Evolutionary conservation across 2,329 filamentous ascomycete species (phyloP).

Genomic region (Colletotrichum lindemuthianum): DNA sequence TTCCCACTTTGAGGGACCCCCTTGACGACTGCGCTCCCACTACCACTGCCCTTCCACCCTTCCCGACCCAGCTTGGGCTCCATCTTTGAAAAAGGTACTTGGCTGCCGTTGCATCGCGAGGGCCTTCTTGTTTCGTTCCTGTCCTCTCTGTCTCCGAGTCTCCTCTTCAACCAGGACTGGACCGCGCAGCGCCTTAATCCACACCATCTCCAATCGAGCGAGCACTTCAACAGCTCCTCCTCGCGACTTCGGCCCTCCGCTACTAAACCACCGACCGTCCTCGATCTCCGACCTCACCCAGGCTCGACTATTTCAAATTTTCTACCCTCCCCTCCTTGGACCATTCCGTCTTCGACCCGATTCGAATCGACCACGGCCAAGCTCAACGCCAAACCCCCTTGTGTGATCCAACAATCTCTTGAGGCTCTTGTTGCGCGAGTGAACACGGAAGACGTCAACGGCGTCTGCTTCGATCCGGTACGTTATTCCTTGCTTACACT

Average conservation of each 20-base stretch:
- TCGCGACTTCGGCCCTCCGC: constrained; percentile 35
- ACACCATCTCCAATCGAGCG: constrained; percentile 22
- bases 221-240: constrained; percentile 35
- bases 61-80: constrained; percentile 23
- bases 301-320: constrained; percentile 11
- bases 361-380: too few relatives aligned
- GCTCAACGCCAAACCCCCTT: not conserved
- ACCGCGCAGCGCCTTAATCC: constrained; percentile 20
- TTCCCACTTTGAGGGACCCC: not conserved
- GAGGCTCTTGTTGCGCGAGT: constrained; percentile 9
- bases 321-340: not conserved
- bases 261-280: constrained; percentile 17
- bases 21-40: not conserved
- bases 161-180: constrained; percentile 28
- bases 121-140: constrained; percentile 1
- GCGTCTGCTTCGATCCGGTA: constrained; percentile 18
- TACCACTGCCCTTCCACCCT: constrained; percentile 6
- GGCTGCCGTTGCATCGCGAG: constrained; percentile 31
- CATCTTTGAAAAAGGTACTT: constrained; percentile 31
- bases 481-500: not conserved
- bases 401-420: not conserved
- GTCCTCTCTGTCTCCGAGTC: not conserved
- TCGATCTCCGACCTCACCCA: constrained; percentile 30
- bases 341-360: not conserved
- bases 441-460: constrained; percentile 25